Evolutionary conservation across 2,329 filamentous ascomycete genomes (phyloP).

Genomic region (Mycosphaerella arachidis): DNA sequence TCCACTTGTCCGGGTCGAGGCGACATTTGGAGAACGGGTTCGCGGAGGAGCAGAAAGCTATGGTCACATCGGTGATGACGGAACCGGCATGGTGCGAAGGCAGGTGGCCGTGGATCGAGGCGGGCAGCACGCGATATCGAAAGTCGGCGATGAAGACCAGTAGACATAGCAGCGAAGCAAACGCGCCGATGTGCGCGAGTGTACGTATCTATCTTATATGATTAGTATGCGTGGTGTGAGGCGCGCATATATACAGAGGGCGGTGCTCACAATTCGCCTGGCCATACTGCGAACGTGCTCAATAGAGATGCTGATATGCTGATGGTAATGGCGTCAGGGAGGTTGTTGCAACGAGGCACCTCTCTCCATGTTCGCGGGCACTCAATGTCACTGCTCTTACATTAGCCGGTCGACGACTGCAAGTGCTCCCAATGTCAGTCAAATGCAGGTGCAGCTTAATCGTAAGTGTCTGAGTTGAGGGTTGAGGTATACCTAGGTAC

Average conservation of each 20-base stretch:
- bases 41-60: constrained; percentile 69
- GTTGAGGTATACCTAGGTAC: neutral
- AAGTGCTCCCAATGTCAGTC: neutral
- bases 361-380: neutral
- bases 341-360: neutral
- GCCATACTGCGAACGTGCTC: constrained; percentile 15
- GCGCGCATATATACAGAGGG: neutral
- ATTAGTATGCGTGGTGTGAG: neutral
- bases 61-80: constrained; percentile 78
- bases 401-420: neutral
- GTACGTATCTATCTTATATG: constrained; percentile 54
- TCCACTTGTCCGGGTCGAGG: constrained; percentile 69
- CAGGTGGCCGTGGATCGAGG: constrained; percentile 79
- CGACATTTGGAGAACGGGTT: constrained; percentile 53
- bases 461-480: neutral
- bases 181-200: constrained; percentile 67
- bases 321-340: constrained; percentile 1
- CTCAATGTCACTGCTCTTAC: neutral
- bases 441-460: neutral
- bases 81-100: constrained; percentile 79
- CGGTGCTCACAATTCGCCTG: constrained; percentile 19
- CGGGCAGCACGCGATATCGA: constrained; percentile 80
- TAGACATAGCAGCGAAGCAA: constrained; percentile 60
- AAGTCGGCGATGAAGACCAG: constrained; percentile 79
- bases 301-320: neutral